Evolutionary conservation across 441 rosid species (phyloP).

Genomic region (Isatis lusitanica): DNA sequence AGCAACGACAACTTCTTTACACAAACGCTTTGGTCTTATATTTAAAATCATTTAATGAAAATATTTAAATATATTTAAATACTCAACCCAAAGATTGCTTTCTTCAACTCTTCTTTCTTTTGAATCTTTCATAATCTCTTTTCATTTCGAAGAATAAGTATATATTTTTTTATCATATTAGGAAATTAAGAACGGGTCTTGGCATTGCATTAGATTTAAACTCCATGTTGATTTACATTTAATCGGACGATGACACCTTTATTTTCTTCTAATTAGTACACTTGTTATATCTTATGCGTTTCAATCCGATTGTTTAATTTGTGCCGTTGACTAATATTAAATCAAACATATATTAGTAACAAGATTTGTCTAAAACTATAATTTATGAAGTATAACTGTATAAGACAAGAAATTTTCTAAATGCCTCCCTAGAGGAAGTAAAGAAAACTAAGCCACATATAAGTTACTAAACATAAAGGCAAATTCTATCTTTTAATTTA

Average conservation of each 20-base stretch:
- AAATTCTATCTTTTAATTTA: not conserved
- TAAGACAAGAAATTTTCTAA: not conserved
- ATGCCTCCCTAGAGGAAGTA: not conserved
- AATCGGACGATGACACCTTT: conserved; percentile 15
- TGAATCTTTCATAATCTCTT: not conserved
- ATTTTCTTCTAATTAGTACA: conserved; percentile 11
- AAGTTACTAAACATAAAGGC: not conserved
- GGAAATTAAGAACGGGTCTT: conserved; percentile 25
- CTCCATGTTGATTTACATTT: conserved; percentile 28
- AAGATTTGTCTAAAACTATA: not conserved
- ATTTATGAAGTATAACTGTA: not conserved
- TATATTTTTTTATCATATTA: not conserved
- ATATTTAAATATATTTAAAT: not conserved
- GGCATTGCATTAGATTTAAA: not conserved
- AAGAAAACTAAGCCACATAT: not conserved
- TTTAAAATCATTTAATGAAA: too few relatives aligned
- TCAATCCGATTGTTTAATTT: not conserved
- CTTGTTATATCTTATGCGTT: conserved; percentile 13
- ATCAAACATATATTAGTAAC: conserved; percentile 9
- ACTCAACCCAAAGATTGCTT: conserved; percentile 4
- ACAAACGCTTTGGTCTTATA: too few relatives aligned
- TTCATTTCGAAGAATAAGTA: not conserved
- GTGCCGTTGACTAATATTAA: conserved; percentile 7
- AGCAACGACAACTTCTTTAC: too few relatives aligned
- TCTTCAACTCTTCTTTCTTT: not conserved